Evolutionary conservation across 805 yeast genomes (phyloP), one percentile per base, ranked within the genome.

Genomic region (Hanseniaspora vineae): DNA sequence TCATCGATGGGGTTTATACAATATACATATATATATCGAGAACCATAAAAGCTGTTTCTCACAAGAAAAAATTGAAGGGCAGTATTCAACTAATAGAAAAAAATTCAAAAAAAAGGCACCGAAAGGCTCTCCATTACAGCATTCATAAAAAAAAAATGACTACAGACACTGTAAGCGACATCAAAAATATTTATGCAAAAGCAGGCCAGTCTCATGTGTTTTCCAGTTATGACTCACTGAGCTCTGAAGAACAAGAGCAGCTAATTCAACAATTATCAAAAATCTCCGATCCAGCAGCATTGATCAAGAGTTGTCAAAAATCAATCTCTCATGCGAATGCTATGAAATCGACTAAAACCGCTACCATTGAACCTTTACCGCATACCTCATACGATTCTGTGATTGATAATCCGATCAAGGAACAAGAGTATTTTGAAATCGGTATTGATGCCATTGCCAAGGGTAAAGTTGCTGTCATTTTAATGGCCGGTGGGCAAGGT

Each of bases 401-500:
- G 31, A 61, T 64, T 42, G 61, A 58, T 8, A 55, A 62, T 33
- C 52, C 51, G 12, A 56, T 61, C 9, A 51, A 61, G 29, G 50
- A 58, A 6, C 49, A 51, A 10, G 65, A 73, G 58, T 82, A 81
- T 77, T 54, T 57, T 19, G 48, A 63, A 2, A 40, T 66, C 14
- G 99, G 98, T 13, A 63, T 81, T 15, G 68, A 77, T 23, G 84
- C 90, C 31, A 81, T 92, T 47, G 64, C 76, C 15, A 63, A 69
- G 13, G 81, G 81, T 53, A 77, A 83, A 58, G 97, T 90, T 20
- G 98, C 87, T 33, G 90, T 92, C 5, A 71, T 92, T 42, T 70
- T 92, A 46, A 82, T 92, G 84, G 97, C 99, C 12, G 99, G 99
- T 49, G 99, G 99, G 45, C 98, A 92, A 65, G 99, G 99, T 32